phyloP scores from a whole-genome alignment of 139 green algal genomes.

The Desmodesmus armatus region DNA sequence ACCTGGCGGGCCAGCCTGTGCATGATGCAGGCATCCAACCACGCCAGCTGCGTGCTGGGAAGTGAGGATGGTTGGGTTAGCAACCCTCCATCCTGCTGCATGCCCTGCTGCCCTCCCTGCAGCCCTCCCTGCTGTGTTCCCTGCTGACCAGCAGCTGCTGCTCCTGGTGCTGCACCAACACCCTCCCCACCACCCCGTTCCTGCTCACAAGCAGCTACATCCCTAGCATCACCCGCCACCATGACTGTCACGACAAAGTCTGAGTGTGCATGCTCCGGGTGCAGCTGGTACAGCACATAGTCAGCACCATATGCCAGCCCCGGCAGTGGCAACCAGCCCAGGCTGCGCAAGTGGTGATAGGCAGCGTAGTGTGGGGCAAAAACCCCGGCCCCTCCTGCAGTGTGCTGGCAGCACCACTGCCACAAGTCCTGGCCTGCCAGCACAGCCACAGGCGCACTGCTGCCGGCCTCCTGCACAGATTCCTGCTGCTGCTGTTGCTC shows the following conservation, averaged over 20 bases:
- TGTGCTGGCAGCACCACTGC: slow-evolving; percentile 19
- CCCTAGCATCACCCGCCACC: background rate
- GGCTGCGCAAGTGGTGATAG: slow-evolving; percentile 70
- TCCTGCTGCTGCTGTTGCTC: slow-evolving; percentile 4
- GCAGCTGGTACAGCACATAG: slow-evolving; percentile 67
- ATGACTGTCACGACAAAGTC: slow-evolving; percentile 58
- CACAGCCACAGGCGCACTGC: too few species aligned
- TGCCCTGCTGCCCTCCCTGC: background rate
- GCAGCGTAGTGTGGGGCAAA: slow-evolving; percentile 60
- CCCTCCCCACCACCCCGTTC: background rate
- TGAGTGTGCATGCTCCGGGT: slow-evolving; percentile 62
- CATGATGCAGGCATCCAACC: slow-evolving; percentile 42
- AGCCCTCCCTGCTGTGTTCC: background rate
- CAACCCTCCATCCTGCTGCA: too few species aligned
- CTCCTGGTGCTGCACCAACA: background rate
- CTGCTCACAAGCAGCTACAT: background rate
- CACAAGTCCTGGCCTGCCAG: slow-evolving; percentile 32
- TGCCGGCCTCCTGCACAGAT: background rate
- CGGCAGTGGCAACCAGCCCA: slow-evolving; percentile 71
- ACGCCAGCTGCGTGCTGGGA: background rate
- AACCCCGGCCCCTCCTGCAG: background rate
- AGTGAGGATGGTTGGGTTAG: too few species aligned
- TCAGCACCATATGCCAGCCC: slow-evolving; percentile 73
- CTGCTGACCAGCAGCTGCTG: background rate
- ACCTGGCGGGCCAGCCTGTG: slow-evolving; percentile 42